Base-by-base conservation (phyloP, 805 yeast genomes). In the Zygoascus flipseniorum region DNA sequence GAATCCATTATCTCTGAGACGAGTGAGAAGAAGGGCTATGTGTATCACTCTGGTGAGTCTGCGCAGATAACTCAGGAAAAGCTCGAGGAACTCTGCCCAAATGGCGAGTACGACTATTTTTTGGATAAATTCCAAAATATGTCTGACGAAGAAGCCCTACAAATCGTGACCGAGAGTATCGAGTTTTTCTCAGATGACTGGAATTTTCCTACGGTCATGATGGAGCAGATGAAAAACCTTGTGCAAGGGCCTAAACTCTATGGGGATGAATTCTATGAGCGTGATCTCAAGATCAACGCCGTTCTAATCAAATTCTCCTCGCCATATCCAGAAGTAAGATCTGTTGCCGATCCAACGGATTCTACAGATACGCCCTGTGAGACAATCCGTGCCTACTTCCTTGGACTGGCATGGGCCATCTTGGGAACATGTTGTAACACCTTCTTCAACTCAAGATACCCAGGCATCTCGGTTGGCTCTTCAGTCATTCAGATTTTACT, bases 241-340 rank as follows among this genome's bases (percentile, higher is more conserved):
- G 43, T 53, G 20, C 45, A 49, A 41, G 56, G 56, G 32, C 52
- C 49, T 11, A 45, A 53, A 43, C 28, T 39, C 5, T 48, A 50
- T 37, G 57, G 54, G 8, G 49, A 50, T 3, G 49, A 23, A 28
- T n/a, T 50, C 50, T 55, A 53, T 31, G 54, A 51, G 20, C 44
- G 49, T 35, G 58, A 55, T 23, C 43, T 51, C 20, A 23, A 51
- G 23, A 41, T 53, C 28, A 43, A 55, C 18, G 58, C 58, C 2
- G 49, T 39, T 11, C 44, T 52, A 10, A 42, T 55, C 45, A 19
- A 53, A 16, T 57, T 52, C 51, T 74, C 70, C 55, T 78, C 82
- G 1, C 82, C 83, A 3, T 79, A 79, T 56, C 82, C 83, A 2
- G 84, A 80, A 61, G 79, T 80, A 16, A 64, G 84, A 46, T 74